These are phyloP conservation scores for Pulveroboletus sp. DNA, from an alignment of 768 basidiomycete genomes.

Conservation along the genomic window DNA sequence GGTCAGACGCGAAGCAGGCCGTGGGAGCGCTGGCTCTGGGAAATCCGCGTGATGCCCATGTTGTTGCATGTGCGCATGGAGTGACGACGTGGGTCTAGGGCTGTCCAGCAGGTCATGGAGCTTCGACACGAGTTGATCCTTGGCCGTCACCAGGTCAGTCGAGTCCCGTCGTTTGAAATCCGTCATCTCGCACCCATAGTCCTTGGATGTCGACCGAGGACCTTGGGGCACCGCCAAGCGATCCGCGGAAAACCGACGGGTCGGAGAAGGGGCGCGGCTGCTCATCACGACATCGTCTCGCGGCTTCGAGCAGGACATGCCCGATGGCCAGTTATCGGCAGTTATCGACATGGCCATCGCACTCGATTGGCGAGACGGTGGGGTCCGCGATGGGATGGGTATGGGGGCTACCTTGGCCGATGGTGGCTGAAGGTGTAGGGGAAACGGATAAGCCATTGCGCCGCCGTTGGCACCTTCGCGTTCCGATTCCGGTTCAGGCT, in stretches of 20 bases:
- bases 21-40: conserved; percentile 23
- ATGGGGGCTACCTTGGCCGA: conserved; percentile 23
- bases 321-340: conserved; percentile 23
- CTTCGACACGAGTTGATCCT: conserved; percentile 35
- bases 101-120: conserved; percentile 48
- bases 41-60: conserved; percentile 29
- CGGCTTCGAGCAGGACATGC: conserved; percentile 25
- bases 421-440: conserved; percentile 24
- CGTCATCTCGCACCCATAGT: conserved; percentile 20
- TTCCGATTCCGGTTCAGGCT: conserved; percentile 25
- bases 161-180: conserved; percentile 22
- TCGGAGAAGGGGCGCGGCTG: conserved; percentile 28
- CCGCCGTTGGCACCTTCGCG: conserved; percentile 16
- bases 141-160: conserved; percentile 18
- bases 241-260: conserved; percentile 24
- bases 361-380: conserved; percentile 27
- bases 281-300: conserved; percentile 28
- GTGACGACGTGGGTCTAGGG: conserved; percentile 36
- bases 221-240: conserved; percentile 15
- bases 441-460: conserved; percentile 20
- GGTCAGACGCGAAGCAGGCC: conserved; percentile 20
- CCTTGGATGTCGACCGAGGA: conserved; percentile 19
- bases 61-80: conserved; percentile 37
- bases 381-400: conserved; percentile 28
- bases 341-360: conserved; percentile 26